Percentiles rank a stretch among this genome's conserved stretches.
These are phyloP conservation scores for Yamadazyma pseudoaaseri DNA, from an alignment of 1,139 yeast genomes.

Conservation along the genomic window DNA sequence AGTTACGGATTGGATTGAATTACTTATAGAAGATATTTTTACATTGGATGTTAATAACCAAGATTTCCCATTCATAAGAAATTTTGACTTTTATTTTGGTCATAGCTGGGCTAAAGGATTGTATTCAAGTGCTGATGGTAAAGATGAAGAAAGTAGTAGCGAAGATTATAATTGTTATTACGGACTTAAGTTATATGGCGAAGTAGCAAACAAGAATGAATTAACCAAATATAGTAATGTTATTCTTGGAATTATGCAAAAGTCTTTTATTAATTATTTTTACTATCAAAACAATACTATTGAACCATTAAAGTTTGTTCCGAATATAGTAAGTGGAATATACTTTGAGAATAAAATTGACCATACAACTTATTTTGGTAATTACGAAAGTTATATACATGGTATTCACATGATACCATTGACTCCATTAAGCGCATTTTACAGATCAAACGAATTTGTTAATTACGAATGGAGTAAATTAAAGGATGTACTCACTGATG, in stretches of 20 bases:
- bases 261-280: conserved; percentile 58
- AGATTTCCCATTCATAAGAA: conserved; percentile 65
- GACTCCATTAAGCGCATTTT: conserved; percentile 81
- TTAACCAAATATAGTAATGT: conserved; percentile 70
- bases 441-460: conserved; percentile 68
- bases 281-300: conserved; percentile 50
- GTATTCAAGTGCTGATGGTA: conserved; percentile 63
- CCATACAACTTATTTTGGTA: conserved; percentile 86
- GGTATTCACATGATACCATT: conserved; percentile 93
- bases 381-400: conserved; percentile 71
- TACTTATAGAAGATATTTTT: conserved; percentile 66
- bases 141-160: conserved; percentile 70
- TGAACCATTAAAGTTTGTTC: conserved; percentile 50
- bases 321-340: conserved; percentile 68
- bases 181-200: conserved; percentile 74
- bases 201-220: conserved; percentile 54
- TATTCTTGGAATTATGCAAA: conserved; percentile 57
- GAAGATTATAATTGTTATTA: conserved; percentile 74
- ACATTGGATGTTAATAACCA: conserved; percentile 56
- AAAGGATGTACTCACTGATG: conserved; percentile 12
- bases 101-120: conserved; percentile 80
- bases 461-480: conserved; percentile 75
- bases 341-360: conserved; percentile 78
- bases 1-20: conserved; percentile 63
- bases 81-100: conserved; percentile 71